Evolutionary conservation across 2,329 filamentous ascomycete genomes (phyloP), one percentile per base, ranked within the genome.

Genomic region (Dendryphion nanum): DNA sequence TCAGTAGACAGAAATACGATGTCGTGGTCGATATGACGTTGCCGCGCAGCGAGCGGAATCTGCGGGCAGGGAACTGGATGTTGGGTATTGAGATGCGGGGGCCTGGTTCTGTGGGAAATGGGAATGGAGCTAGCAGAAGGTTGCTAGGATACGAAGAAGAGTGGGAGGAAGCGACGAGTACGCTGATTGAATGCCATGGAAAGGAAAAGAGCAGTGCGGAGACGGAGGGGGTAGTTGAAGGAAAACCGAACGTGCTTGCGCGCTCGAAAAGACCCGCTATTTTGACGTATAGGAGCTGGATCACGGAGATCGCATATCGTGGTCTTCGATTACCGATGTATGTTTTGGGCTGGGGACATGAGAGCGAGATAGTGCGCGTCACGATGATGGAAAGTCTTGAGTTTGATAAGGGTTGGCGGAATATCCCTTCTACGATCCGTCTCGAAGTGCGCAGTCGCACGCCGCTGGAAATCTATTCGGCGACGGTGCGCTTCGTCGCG

Each of bases 11-110:
- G 63, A 77, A 83, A 33, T 98, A 98, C 73, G 89, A 97, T 63
- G 77, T 98, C 29, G 76, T 78, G 4, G 74, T 97, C 2, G 74
- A 80, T 16, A 74, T 98, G 20, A 77, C 79, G 3, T 74, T 98
- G 46, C 93, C 93, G 14, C 82, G 84, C 28, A 93, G 88, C 2
- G 82, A 81, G 0, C 67, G 75, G 2, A 98, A 98, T 56, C 68
- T 86, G 16, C 78, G 77, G 2, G 78, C 79, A 12, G 93, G 93
- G 18, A 97, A 97, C 69, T 97, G 96, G 73, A 98, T 98, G 93
- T 72, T 97, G 14, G 83, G 86, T 32, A 70, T 95, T 13, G 78
- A 81, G 43, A 77, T 95, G 35, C 75, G 86, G 34, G 65, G 55
- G 0, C 55, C 59, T 0, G 34, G 40, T 2, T 37, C 37, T 2